Base-by-base conservation (phyloP, 805 yeast species). In the Isabelozyma heimii region DNA sequence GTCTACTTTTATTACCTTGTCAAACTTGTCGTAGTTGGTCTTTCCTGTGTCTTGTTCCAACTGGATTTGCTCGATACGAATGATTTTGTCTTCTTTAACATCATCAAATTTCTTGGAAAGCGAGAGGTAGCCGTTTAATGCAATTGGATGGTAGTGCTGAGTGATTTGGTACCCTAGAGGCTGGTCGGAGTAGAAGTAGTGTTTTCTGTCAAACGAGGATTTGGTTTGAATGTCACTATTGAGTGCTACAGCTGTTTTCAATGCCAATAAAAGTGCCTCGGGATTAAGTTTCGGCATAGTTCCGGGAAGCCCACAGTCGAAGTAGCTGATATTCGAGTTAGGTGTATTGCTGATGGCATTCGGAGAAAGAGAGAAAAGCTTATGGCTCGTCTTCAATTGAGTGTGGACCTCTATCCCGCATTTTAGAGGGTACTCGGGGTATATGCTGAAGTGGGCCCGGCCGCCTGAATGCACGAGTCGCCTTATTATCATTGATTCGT, bases 131-230 rank as follows among this genome's bases (percentile, higher is more conserved):
- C 99, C 99, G 44, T 81, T 75, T 30, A 65, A 71, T 1, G 97
- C 94, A 43, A 89, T 72, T 0, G 98, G 97, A 35, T 77, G 76
- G 62, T 80, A 89, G 60, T 83, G 88, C 67, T 94, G 99, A 0
- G 99, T 94, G 44, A 94, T 87, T 64, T 94, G 99, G 67, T 91
- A 94, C 1, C 99, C 99, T 46, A 87, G 68, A 0, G 99, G 99
- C 63, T 94, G 98, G 65, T 94, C 99, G 1, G 91, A 92, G 65
- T 94, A 94, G 66, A 94, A 91, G 65, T 94, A 94, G 64, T 94
- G 99, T 66, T 94, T 94, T 55, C 99, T 75, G 61, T 94, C 99
- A 65, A 94, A 94, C 1, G 84, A 73, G 1, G 92, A 87, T 7
- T 60, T 53, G 0, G 66, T 54, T 49, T 80, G 80, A 13, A 94